Evolutionary conservation across 1,284 basidiomycete genomes (phyloP).

Genomic region (Trametes pubescens): DNA sequence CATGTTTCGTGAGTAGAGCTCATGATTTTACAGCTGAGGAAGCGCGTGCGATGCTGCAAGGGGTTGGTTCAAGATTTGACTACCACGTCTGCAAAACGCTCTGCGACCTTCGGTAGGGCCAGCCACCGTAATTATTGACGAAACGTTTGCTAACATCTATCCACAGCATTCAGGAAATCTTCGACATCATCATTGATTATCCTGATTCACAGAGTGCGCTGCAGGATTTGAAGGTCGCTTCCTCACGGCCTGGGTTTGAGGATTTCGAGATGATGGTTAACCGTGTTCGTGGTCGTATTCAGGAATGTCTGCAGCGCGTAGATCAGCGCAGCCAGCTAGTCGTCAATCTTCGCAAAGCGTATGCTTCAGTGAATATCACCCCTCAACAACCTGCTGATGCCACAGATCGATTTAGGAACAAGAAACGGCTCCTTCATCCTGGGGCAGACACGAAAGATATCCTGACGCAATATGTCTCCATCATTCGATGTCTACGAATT

Average conservation of each 20-base stretch:
- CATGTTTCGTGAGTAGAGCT: neutral
- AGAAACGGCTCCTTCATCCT: constrained; percentile 91
- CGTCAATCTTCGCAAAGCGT: constrained; percentile 75
- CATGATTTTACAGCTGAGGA: constrained; percentile 62
- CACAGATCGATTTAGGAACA: constrained; percentile 61
- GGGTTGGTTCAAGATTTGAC: constrained; percentile 88
- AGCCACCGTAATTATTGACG: neutral
- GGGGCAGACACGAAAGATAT: constrained; percentile 96
- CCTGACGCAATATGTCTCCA: constrained; percentile 92
- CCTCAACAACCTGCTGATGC: neutral
- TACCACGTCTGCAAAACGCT: constrained; percentile 91
- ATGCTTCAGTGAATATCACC: constrained; percentile 34
- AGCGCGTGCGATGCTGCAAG: constrained; percentile 74
- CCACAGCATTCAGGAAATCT: constrained; percentile 84
- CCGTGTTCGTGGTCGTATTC: constrained; percentile 11
- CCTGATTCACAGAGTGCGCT: constrained; percentile 89
- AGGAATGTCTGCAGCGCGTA: constrained; percentile 83
- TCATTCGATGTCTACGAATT: constrained; percentile 90
- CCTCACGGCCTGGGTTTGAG: constrained; percentile 15
- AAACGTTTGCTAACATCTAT: neutral
- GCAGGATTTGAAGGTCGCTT: constrained; percentile 84
- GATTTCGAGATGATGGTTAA: constrained; percentile 9
- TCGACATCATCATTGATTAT: constrained; percentile 95
- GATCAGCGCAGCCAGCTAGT: constrained; percentile 81
- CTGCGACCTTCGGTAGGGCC: constrained; percentile 79